Evolutionary conservation across 805 yeast genomes (phyloP), one percentile per base, ranked within the genome.

Genomic region (Lipomyces yamanashiensis): DNA sequence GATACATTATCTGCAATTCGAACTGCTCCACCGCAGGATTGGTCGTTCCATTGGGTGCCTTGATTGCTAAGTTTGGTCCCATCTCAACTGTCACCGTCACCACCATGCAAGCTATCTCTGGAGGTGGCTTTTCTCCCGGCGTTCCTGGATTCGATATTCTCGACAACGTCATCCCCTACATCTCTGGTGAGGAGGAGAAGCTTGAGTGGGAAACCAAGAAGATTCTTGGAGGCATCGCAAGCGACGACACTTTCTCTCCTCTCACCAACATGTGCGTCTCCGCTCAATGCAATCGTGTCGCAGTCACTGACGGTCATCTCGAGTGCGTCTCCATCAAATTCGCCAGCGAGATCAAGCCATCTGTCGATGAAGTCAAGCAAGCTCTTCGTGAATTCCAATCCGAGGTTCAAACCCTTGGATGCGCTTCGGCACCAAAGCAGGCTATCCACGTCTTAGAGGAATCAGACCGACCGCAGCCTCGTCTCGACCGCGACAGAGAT

Each of bases 1-100:
- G 99, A 52, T 90, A 84, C 78, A 88, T 91, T 70, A 87, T 93
- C 52, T 95, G 99, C 80, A 95, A 93, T 74, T 92, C 98, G 64
- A 95, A 95, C 82, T 95, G 99, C 80, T 92, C 98, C 54, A 95
- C 99, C 43, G 99, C 98, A 4, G 98, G 98, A 48, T 82, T 95
- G 62, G 98, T 95, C 21, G 97, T 97, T 13, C 98, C 98, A 54
- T 82, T 95, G 75, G 91, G 90, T 75, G 98, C 99, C n/a, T 82
- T 95, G 72, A 89, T 88, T 57, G 96, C 92, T 64, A 78, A 81
- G 55, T 93, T 90, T 74, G 99, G 98, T 54, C 98, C 98, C 51
- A 84, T 95, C 64, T 92, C 90, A 63, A 82, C 87, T 28, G 83
- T 93, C 70, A 87, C 96, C 13, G 85, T 96, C 54, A 90, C 98